A percentile compares a stretch with the other conserved stretches of the same genome.
These are phyloP conservation scores for Albatrellus sp. DNA, from an alignment of 1,284 basidiomycete species.

Conservation along the genomic window DNA sequence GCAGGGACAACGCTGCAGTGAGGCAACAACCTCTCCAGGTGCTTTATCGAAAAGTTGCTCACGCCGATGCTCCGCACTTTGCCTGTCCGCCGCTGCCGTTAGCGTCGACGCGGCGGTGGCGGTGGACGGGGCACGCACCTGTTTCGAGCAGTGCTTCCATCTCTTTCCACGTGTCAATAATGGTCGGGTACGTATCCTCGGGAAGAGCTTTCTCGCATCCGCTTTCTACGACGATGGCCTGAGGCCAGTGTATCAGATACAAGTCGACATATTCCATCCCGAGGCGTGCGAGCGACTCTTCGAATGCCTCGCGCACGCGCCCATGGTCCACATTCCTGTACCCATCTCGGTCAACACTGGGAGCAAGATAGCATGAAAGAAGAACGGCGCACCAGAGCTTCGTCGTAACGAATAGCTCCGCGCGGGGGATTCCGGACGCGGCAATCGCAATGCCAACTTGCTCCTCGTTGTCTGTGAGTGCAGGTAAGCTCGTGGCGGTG, in stretches of 20 bases:
- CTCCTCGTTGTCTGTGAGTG: slow-evolving; percentile 36
- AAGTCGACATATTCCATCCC: slow-evolving; percentile 57
- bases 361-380: not conserved
- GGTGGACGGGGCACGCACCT: slow-evolving; percentile 16
- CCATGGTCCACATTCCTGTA: slow-evolving; percentile 25
- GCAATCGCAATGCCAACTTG: slow-evolving; percentile 37
- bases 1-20: slow-evolving; percentile 31
- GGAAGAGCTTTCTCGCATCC: slow-evolving; percentile 6
- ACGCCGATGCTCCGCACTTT: slow-evolving; percentile 36
- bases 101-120: not conserved
- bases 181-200: slow-evolving; percentile 31
- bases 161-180: slow-evolving; percentile 41
- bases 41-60: slow-evolving; percentile 36
- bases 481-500: too few species aligned
- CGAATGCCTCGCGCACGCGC: slow-evolving; percentile 36
- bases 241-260: slow-evolving; percentile 57
- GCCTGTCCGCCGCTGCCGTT: slow-evolving; percentile 18
- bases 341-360: not conserved
- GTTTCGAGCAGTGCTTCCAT: slow-evolving; percentile 43
- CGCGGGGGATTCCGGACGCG: slow-evolving; percentile 30
- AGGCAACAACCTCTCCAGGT: slow-evolving; percentile 17
- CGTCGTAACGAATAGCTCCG: slow-evolving; percentile 40
- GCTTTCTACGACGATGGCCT: too few species aligned
- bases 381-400: slow-evolving; percentile 23
- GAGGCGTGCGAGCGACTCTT: slow-evolving; percentile 43